phyloP scores from a whole-genome alignment of 2,329 filamentous ascomycete genomes.

The Fusarium multiceps region DNA sequence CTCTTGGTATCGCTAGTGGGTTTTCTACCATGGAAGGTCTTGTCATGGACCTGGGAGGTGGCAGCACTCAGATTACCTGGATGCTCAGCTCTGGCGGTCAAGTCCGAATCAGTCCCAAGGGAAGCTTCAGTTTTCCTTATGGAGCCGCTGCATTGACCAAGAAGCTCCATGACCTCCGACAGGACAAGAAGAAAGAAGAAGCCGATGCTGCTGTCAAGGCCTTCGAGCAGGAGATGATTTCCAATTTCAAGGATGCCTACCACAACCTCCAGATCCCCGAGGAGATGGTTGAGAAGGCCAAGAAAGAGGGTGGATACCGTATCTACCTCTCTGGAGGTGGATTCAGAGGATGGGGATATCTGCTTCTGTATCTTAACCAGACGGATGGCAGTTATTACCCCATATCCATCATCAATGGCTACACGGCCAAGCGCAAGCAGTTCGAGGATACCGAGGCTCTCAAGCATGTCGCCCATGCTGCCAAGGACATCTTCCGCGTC shows the following conservation, averaged over 20 bases:
- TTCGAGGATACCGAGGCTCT: constrained; percentile 62
- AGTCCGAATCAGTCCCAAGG: constrained; percentile 62
- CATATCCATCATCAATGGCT: constrained; percentile 78
- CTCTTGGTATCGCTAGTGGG: constrained; percentile 73
- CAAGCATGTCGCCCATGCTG: constrained; percentile 50
- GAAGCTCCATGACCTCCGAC: constrained; percentile 59
- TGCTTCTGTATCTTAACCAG: constrained; percentile 69
- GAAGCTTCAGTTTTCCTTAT: constrained; percentile 75
- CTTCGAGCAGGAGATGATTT: constrained; percentile 62
- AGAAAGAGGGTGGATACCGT: constrained; percentile 61
- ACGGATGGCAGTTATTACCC: constrained; percentile 71
- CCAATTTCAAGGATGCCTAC: constrained; percentile 64
- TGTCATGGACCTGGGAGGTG: constrained; percentile 78
- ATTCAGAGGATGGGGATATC: constrained; percentile 77
- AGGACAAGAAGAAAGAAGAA: constrained; percentile 52
- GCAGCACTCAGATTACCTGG: constrained; percentile 77
- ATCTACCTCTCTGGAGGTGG: constrained; percentile 78
- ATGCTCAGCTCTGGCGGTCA: constrained; percentile 63
- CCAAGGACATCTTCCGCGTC: constrained; percentile 66
- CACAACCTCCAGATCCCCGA: constrained; percentile 63
- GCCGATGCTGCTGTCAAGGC: constrained; percentile 58
- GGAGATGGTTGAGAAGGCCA: constrained; percentile 58
- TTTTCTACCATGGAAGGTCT: constrained; percentile 70
- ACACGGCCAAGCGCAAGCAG: constrained; percentile 60
- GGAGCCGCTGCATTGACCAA: constrained; percentile 74